phyloP scores from a whole-genome alignment of 2,329 filamentous ascomycete species.

The Alternaria burnsii region DNA sequence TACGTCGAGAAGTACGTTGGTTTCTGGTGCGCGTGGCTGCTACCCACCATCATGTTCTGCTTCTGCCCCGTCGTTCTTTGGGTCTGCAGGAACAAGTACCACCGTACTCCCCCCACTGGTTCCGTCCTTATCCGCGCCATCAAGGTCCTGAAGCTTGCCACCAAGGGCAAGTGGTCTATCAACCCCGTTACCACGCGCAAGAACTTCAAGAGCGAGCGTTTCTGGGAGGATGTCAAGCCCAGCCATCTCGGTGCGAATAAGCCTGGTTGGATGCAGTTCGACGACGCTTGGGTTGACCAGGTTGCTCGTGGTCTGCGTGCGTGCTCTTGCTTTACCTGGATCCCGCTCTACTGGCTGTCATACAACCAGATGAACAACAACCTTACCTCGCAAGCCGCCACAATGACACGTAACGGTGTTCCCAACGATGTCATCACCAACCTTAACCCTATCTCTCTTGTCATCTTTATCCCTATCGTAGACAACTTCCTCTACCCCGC shows the following conservation, averaged over 20 bases:
- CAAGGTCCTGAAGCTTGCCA: conserved; percentile 66
- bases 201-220: conserved; percentile 64
- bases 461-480: conserved; percentile 64
- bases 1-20: conserved; percentile 80
- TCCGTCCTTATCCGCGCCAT: conserved; percentile 75
- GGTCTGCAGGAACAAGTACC: conserved; percentile 69
- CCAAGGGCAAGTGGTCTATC: conserved; percentile 69
- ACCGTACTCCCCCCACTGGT: conserved; percentile 71
- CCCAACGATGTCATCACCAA: conserved; percentile 66
- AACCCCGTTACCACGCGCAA: conserved; percentile 68
- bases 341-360: conserved; percentile 54
- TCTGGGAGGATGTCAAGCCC: conserved; percentile 76
- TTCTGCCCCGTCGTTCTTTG: conserved; percentile 68
- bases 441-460: conserved; percentile 62
- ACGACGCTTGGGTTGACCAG: conserved; percentile 80
- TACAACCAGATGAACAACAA: conserved; percentile 66
- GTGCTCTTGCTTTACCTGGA: conserved; percentile 63
- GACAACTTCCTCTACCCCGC: conserved; percentile 63
- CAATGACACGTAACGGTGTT: conserved; percentile 61
- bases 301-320: conserved; percentile 51
- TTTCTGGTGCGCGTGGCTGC: conserved; percentile 75
- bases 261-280: conserved; percentile 80
- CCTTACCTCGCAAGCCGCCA: conserved; percentile 63
- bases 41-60: conserved; percentile 72
- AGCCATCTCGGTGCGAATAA: conserved; percentile 66